phyloP scores from a whole-genome alignment of 2,329 filamentous ascomycete genomes.

The Tolypocladium amazonense region DNA sequence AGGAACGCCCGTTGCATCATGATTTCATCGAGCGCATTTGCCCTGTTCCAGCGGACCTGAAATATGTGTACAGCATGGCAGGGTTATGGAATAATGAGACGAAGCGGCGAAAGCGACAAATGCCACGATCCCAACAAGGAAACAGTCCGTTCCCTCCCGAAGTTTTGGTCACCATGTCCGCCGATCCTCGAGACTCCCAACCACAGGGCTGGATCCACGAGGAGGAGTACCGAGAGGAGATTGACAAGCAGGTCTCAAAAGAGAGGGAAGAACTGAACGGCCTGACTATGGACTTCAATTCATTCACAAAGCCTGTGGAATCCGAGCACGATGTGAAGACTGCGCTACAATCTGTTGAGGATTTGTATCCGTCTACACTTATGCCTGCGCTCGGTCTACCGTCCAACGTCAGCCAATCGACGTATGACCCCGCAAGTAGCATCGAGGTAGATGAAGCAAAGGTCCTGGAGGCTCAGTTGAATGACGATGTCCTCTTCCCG shows the following conservation, averaged over 20 bases:
- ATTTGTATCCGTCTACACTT: constrained; percentile 66
- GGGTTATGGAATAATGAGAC: constrained; percentile 88
- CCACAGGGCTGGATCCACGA: constrained; percentile 90
- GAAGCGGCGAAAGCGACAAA: constrained; percentile 60
- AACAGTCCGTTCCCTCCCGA: constrained; percentile 74
- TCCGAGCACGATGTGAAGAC: constrained; percentile 59
- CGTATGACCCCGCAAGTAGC: constrained; percentile 24
- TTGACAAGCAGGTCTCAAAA: constrained; percentile 50
- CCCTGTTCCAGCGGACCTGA: constrained; percentile 56
- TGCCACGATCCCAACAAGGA: constrained; percentile 51
- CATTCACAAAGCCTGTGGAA: constrained; percentile 46
- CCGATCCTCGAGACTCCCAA: constrained; percentile 60
- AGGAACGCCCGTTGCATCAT: constrained; percentile 71
- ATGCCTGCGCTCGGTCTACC: constrained; percentile 32
- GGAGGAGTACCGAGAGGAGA: constrained; percentile 62
- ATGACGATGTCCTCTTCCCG: constrained; percentile 35
- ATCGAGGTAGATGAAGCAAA: constrained; percentile 56
- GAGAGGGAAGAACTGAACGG: constrained; percentile 42
- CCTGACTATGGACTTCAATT: constrained; percentile 46
- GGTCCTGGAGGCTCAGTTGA: constrained; percentile 35
- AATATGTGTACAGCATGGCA: constrained; percentile 88
- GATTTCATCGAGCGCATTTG: constrained; percentile 67
- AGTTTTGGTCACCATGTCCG: constrained; percentile 79
- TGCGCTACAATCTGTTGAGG: constrained; percentile 71
- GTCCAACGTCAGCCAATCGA: constrained; percentile 27